Evolutionary conservation across 169 alveolate species (phyloP), one percentile per base, ranked within the genome.

Genomic region (Pseudocohnilembus persalinus): DNA sequence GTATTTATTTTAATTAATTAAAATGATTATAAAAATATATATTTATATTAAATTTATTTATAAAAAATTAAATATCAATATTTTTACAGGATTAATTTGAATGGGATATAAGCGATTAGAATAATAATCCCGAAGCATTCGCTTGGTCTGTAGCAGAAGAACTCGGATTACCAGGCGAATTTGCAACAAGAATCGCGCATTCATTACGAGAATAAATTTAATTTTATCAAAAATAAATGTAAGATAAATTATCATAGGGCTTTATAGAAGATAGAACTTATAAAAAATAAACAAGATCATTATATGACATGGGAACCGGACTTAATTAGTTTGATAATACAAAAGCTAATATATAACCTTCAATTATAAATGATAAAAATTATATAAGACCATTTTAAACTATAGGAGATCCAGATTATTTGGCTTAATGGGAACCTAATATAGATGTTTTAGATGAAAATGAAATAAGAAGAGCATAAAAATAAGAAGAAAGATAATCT

Each of bases 41-140:
- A 11, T 11, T 49, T 11, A 49, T 49, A 49, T 11, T 49, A 49
- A 11, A 49, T 11, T 49, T 49, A 49, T 11, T 49, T 49, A 11
- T 49, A 49, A 49, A 49, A 49, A 4, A 11, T 11, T 49, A 49
- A 49, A 49, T 49, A 11, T 49, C 4, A 11, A 49, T 49, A 49
- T 20, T 49, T 34, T 82, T 34, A 16, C 35, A 74, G n/a, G 87
- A 82, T 74, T 35, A 82, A 34, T 82, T 82, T 25, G 87, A 82
- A 82, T 82, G 87, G 87, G 87, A 82, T 74, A 82, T 82, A 72
- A 82, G 73, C n/a, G 68, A 82, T 82, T 35, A 80, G 0, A 82
- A 73, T 76, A 82, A 82, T 82, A 73, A 73, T 25, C 87, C 87
- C 31, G 87, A 82, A 74, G 82, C 81, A 31, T 82, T 82, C 24